Base-by-base conservation (phyloP, 1,284 basidiomycete species). In the Agaricales sp. region DNA sequence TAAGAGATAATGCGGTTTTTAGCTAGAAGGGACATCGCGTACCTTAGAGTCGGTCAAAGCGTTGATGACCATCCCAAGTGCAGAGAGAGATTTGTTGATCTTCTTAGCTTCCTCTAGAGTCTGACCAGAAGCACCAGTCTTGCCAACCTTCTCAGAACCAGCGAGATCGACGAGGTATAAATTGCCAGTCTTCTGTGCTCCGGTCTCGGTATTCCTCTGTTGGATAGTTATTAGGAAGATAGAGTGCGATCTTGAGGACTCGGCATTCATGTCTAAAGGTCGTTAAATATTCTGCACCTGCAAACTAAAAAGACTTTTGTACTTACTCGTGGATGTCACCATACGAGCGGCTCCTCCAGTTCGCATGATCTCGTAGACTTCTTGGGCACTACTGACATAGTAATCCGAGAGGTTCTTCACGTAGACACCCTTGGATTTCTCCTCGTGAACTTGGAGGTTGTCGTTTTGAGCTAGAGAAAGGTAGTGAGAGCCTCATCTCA, bases 61-160 rank as follows among this genome's bases (percentile, higher is more conserved):
- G 61, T 99, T 99, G 67, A 99, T 99, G 63, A 99, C 96, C 94
- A 99, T 99, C 45, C 96, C 96, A 53, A 99, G 79, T 11, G 96
- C 95, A 18, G 93, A 97, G 39, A 99, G 70, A 51, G 88, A 92
- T 70, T 99, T 99, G 74, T 99, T 99, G 71, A 99, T 99, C 77
- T 99, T 99, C 78, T 99, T 99, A 12, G 96, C 96, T 67, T 99
- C 96, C 66, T 99, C 96, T 12, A 99, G 72, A 25, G 96, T 99
- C 67, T 99, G 96, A 1, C 96, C 96, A 11, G 94, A 97, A 43
- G 96, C 96, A 26, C 96, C 96, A 26, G 96, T 99, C 76, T 99
- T 99, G 52, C 95, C 95, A 48, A 98, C 94, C 70, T 99, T 99
- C 69, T 99, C 96, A 22, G 93, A 97, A 63, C 96, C 96, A 51